A percentile compares a stretch with the other conserved stretches of the same genome.
These are phyloP conservation scores for Microascus cirrosus DNA, from an alignment of 2,329 filamentous ascomycete species.

Conservation along the genomic window DNA sequence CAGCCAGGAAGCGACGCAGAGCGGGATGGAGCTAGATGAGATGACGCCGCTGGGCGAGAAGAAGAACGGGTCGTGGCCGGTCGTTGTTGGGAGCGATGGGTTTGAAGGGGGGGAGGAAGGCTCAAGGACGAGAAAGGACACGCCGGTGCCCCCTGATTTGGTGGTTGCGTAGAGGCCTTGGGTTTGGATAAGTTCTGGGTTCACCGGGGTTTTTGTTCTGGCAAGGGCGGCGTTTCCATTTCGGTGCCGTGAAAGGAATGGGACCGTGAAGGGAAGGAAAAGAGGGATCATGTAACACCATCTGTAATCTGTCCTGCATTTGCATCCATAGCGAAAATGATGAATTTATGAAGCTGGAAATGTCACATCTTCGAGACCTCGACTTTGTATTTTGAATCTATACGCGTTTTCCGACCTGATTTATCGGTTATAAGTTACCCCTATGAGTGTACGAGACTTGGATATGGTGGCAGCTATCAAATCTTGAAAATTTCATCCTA, in stretches of 20 bases:
- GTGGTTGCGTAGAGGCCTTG: neutral
- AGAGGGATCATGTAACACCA: neutral
- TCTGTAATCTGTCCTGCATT: conserved; percentile 1
- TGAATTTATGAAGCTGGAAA: conserved; percentile 1
- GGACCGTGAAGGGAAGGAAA: neutral
- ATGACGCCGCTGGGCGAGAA: neutral
- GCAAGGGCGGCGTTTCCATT: neutral
- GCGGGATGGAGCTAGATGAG: conserved; percentile 4
- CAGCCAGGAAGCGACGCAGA: conserved; percentile 9
- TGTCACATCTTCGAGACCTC: neutral
- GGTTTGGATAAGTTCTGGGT: neutral
- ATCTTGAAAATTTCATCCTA: too few relatives aligned
- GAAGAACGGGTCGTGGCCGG: neutral
- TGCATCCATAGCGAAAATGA: conserved; percentile 1
- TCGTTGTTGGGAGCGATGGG: neutral
- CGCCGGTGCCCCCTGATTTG: conserved; percentile 2
- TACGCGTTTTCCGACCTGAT: too few relatives aligned
- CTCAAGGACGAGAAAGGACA: neutral
- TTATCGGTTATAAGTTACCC: too few relatives aligned
- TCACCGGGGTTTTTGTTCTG: neutral
- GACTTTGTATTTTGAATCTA: neutral
- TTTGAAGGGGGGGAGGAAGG: neutral
- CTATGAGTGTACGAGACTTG: too few relatives aligned
- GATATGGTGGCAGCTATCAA: too few relatives aligned
- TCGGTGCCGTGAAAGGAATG: neutral